Percentiles rank a stretch among this genome's conserved stretches.
Conservation (phyloP, 495 filamentous ascomycete species). For the Terfezia claveryi region DNA sequence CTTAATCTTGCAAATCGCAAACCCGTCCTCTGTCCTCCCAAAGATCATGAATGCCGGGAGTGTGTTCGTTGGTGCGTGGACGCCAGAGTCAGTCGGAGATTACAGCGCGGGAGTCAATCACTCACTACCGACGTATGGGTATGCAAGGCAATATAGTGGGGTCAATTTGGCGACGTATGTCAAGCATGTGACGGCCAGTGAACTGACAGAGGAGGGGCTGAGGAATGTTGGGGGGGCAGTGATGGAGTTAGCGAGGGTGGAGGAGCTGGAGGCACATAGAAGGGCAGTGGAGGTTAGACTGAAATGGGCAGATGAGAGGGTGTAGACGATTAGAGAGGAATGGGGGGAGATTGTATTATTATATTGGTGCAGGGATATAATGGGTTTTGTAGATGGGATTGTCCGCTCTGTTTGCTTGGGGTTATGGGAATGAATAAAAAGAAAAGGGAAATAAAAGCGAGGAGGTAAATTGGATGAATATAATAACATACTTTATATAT, state of each 20-base stretch:
- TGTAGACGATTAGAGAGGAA: background rate
- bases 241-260: slow-evolving; percentile 81
- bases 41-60: slow-evolving; percentile 84
- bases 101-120: slow-evolving; percentile 97
- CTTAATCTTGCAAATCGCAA: slow-evolving; percentile 68
- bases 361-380: too few species aligned
- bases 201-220: slow-evolving; percentile 68
- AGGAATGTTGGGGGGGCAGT: slow-evolving; percentile 66
- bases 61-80: slow-evolving; percentile 90
- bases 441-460: too few species aligned
- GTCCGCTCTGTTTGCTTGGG: too few species aligned
- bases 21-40: slow-evolving; percentile 47
- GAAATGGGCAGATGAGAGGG: slow-evolving; percentile 33
- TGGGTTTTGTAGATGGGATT: too few species aligned
- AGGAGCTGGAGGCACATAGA: slow-evolving; percentile 86
- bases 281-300: slow-evolving; percentile 76
- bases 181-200: slow-evolving; percentile 87
- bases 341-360: background rate
- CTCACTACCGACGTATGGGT: slow-evolving; percentile 87
- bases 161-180: slow-evolving; percentile 88
- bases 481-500: too few species aligned
- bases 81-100: slow-evolving; percentile 88
- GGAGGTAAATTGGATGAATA: too few species aligned
- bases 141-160: slow-evolving; percentile 92
- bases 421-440: too few species aligned